Evolutionary conservation across 78 protist species (phyloP), one percentile per base, ranked within the genome.

Genomic region (Monosiga brevicollis): DNA sequence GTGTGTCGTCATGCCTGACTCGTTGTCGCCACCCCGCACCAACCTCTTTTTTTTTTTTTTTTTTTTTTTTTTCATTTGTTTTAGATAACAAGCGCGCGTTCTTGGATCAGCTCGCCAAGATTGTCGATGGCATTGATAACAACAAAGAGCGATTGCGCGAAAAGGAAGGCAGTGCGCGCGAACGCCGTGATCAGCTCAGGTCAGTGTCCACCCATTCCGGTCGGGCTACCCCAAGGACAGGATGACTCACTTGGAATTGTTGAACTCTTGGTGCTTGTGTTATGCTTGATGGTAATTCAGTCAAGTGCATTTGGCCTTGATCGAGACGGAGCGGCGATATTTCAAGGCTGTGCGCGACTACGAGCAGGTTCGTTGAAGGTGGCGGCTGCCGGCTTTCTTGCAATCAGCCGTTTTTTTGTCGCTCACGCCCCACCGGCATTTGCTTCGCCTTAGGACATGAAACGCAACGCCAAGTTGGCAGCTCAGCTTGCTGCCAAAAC

Each of bases 311-410:
- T 35, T 84, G 29, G 26, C 38, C 22, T 73, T 90, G 73, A 49
- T 91, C n/a, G 96, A 93, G 73, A 79, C 82, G 78, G 89, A 93
- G 79, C 89, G 96, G 78, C 42, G 43, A 78, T 93, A 91, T 83
- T 89, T 78, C 86, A 85, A 89, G 87, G 82, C 88, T 3, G 90
- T 89, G n/a, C 73, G 76, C 40, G 92, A 84, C 23, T 92, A 89
- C 78, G 86, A 92, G 80, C 86, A 87, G 86, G 95, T 62, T n/a
- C n/a, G n/a, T n/a, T n/a, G n/a, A n/a, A n/a, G n/a, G n/a, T n/a
- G n/a, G n/a, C n/a, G n/a, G n/a, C n/a, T n/a, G n/a, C n/a, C n/a
- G n/a, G n/a, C n/a, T n/a, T n/a, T n/a, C n/a, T n/a, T n/a, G n/a
- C n/a, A n/a, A n/a, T n/a, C n/a, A n/a, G n/a, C n/a, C n/a, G n/a